phyloP scores from a whole-genome alignment of 1,284 basidiomycete genomes.

The Leccinum angustisporum region DNA sequence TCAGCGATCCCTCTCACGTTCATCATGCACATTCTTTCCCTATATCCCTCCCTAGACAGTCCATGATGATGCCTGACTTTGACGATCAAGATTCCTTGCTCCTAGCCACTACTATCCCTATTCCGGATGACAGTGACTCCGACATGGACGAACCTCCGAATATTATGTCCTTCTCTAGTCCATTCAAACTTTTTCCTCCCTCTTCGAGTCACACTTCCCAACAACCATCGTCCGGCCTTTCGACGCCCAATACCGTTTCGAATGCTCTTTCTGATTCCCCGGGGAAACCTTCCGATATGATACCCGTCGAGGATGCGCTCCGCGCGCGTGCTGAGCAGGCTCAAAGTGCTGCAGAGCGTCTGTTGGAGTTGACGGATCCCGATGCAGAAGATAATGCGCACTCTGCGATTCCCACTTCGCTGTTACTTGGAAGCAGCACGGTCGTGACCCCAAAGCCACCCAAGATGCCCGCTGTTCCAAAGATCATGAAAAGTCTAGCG shows the following conservation, averaged over 20 bases:
- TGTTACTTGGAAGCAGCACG: constrained; percentile 49
- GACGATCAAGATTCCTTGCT: constrained; percentile 62
- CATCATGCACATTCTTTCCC: constrained; percentile 29
- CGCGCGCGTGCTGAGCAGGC: constrained; percentile 85
- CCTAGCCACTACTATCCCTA: constrained; percentile 65
- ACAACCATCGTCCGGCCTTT: constrained; percentile 49
- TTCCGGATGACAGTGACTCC: constrained; percentile 71
- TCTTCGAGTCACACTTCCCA: constrained; percentile 22
- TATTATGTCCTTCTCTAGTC: constrained; percentile 69
- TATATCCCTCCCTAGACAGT: constrained; percentile 38
- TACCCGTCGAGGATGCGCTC: constrained; percentile 77
- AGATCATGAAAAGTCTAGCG: constrained; percentile 26
- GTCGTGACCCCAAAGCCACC: constrained; percentile 39
- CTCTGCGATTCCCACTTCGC: constrained; percentile 54
- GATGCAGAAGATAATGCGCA: constrained; percentile 57
- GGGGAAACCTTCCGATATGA: constrained; percentile 36
- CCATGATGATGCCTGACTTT: constrained; percentile 40
- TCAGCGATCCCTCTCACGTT: constrained; percentile 40
- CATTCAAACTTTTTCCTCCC: constrained; percentile 54
- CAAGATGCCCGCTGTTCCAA: constrained; percentile 26
- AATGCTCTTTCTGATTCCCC: constrained; percentile 59
- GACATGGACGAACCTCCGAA: constrained; percentile 58
- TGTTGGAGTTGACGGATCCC: constrained; percentile 77
- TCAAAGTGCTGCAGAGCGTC: constrained; percentile 79
- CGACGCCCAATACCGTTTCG: constrained; percentile 47